Percentiles rank a stretch among this genome's conserved stretches.
These are phyloP conservation scores for Tubosaeta sp. DNA, from an alignment of 768 basidiomycete genomes.

Conservation along the genomic window DNA sequence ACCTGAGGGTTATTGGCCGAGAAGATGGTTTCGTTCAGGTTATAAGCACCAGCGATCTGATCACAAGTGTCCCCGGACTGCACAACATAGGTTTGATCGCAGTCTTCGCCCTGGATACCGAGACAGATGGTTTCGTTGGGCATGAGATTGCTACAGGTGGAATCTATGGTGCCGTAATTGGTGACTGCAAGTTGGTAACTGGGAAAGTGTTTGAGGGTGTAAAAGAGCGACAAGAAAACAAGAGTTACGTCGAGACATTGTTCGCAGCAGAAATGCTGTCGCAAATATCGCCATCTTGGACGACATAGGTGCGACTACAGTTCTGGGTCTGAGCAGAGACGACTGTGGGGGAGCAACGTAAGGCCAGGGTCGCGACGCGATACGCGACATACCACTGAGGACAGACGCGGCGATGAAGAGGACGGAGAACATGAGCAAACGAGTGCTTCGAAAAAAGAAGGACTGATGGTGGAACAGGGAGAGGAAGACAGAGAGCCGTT, in stretches of 20 bases:
- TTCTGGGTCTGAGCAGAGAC: conserved; percentile 19
- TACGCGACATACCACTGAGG: conserved; percentile 36
- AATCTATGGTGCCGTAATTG: conserved; percentile 50
- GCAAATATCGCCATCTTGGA: conserved; percentile 60
- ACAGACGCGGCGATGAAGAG: conserved; percentile 44
- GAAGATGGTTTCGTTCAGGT: conserved; percentile 52
- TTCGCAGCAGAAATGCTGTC: conserved; percentile 65
- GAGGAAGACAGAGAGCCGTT: neutral
- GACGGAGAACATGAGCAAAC: conserved; percentile 38
- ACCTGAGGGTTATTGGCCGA: conserved; percentile 74
- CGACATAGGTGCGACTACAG: conserved; percentile 60
- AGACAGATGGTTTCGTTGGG: conserved; percentile 56
- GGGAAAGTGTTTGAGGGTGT: neutral
- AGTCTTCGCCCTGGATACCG: conserved; percentile 57
- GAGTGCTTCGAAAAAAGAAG: conserved; percentile 19
- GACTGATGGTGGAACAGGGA: conserved; percentile 2
- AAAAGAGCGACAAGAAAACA: neutral
- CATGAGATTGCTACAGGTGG: conserved; percentile 54
- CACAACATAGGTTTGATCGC: conserved; percentile 57
- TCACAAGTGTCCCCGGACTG: conserved; percentile 54
- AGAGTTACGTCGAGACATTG: conserved; percentile 58
- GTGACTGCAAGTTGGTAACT: conserved; percentile 73
- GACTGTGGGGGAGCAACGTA: conserved; percentile 11
- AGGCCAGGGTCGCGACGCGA: conserved; percentile 1
- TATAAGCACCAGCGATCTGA: conserved; percentile 33